Percentiles rank a stretch among this genome's conserved stretches.
These are phyloP conservation scores for Elsinoe arachidis DNA, from an alignment of 2,329 filamentous ascomycete genomes.

Conservation along the genomic window DNA sequence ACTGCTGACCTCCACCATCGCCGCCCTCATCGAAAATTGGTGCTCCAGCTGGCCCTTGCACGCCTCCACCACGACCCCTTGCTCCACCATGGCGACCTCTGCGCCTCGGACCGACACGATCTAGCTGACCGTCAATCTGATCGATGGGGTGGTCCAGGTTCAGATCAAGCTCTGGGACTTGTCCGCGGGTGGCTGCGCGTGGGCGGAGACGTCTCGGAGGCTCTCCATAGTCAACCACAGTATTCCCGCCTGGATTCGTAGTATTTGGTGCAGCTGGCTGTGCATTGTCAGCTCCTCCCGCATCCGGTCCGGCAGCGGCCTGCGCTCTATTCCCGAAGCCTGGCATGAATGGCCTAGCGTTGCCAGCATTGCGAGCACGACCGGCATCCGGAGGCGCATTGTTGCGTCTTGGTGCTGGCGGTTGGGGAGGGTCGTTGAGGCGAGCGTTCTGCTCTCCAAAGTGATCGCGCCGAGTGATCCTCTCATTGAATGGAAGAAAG, in stretches of 20 bases:
- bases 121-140: background rate
- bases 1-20: too few relatives aligned
- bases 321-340: too few relatives aligned
- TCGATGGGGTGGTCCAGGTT: background rate
- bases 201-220: too few relatives aligned
- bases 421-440: background rate
- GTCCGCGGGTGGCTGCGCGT: background rate
- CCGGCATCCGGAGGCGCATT: too few relatives aligned
- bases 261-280: too few relatives aligned
- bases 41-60: background rate
- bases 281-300: too few relatives aligned
- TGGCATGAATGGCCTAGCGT: too few relatives aligned
- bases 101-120: background rate
- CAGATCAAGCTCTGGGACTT: background rate
- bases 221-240: too few relatives aligned
- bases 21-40: too few relatives aligned
- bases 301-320: too few relatives aligned
- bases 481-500: background rate
- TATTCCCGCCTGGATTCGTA: too few relatives aligned
- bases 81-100: background rate
- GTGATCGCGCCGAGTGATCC: background rate
- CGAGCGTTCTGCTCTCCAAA: background rate
- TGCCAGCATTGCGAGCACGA: too few relatives aligned
- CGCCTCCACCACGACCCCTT: background rate
- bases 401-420: background rate